Evolutionary conservation across 164 flowering plant species (phyloP).

Genomic region (Aristolochia californica): DNA sequence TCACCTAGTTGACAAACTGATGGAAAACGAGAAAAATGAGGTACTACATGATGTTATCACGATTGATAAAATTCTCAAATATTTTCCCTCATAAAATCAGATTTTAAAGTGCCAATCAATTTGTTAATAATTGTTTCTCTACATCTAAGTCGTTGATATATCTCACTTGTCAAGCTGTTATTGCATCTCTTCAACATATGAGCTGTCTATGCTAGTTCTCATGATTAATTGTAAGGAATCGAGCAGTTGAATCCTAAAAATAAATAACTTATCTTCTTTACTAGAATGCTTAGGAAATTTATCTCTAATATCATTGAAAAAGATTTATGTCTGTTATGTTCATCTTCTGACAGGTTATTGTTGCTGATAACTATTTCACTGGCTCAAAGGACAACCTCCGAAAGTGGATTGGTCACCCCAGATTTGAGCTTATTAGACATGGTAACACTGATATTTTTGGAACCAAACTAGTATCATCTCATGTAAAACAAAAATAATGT

Average conservation of each 20-base stretch:
- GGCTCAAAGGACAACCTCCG: constrained; percentile 58
- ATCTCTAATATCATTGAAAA: not conserved
- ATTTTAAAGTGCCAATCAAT: too few relatives aligned
- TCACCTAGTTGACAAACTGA: constrained; percentile 76
- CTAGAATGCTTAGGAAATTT: not conserved
- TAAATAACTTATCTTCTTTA: too few relatives aligned
- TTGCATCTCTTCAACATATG: too few relatives aligned
- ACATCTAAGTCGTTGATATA: too few relatives aligned
- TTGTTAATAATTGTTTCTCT: too few relatives aligned
- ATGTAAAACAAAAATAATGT: not conserved
- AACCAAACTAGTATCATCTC: not conserved
- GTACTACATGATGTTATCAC: constrained; percentile 18
- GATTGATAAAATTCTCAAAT: not conserved
- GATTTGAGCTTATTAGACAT: constrained; percentile 78
- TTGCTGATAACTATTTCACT: constrained; percentile 55
- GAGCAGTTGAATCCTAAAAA: too few relatives aligned
- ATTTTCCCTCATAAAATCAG: not conserved
- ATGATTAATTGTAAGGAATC: too few relatives aligned
- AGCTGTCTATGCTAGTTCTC: too few relatives aligned
- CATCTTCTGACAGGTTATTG: constrained; percentile 35
- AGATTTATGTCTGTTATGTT: not conserved
- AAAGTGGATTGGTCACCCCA: constrained; percentile 73
- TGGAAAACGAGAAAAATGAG: constrained; percentile 76
- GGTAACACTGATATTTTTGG: constrained; percentile 22
- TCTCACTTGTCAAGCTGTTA: too few relatives aligned